Evolutionary conservation across 441 rosid genomes (phyloP).

Genomic region (Syzygium syzygioides): DNA sequence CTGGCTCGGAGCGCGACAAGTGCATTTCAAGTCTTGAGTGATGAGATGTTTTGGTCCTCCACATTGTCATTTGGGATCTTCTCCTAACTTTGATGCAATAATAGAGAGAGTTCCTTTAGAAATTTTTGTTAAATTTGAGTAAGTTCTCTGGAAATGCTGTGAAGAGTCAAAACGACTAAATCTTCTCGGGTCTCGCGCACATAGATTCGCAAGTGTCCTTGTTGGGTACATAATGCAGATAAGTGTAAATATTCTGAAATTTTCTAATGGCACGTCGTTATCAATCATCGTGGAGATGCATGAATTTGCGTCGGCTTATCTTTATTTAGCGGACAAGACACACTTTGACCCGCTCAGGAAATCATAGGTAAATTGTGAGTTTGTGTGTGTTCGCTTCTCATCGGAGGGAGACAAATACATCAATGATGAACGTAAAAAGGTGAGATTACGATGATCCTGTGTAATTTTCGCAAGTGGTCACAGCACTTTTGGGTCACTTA

Average conservation of each 20-base stretch:
- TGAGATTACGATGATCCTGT: background rate
- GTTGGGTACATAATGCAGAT: background rate
- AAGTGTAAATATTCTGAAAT: background rate
- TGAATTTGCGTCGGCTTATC: background rate
- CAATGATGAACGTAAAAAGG: background rate
- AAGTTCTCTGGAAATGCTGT: background rate
- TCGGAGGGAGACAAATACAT: background rate
- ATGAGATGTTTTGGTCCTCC: background rate
- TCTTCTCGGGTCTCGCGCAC: background rate
- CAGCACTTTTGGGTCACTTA: background rate
- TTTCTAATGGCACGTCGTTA: background rate
- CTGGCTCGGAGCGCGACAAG: background rate
- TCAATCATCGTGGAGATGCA: background rate
- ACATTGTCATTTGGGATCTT: background rate
- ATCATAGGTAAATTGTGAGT: background rate
- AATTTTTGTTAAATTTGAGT: background rate
- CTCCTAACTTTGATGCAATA: background rate
- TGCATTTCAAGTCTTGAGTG: background rate
- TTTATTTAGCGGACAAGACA: background rate
- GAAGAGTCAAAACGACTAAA: background rate
- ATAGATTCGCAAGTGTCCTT: background rate
- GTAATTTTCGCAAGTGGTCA: background rate
- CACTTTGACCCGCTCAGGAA: background rate
- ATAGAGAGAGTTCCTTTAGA: background rate
- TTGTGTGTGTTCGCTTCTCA: background rate